A percentile compares a stretch with the other conserved stretches of the same genome.
phyloP scores from a whole-genome alignment of 2,329 filamentous ascomycete species.

The Cephalotrichum gorgonifer region DNA sequence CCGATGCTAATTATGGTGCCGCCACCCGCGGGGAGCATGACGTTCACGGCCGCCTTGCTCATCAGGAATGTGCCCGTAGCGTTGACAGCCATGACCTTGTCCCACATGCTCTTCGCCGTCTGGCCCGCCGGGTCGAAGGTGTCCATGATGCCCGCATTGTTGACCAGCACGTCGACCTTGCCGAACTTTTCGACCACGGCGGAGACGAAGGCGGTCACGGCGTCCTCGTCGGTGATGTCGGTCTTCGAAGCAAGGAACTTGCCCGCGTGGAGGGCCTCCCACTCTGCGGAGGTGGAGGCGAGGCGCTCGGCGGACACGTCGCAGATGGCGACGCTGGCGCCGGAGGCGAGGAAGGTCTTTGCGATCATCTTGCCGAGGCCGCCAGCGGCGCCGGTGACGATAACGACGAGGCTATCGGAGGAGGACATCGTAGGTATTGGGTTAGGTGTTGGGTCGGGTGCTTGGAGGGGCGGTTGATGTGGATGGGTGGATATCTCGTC shows the following conservation, averaged over 20 bases:
- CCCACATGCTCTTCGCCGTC: slow-evolving; percentile 34
- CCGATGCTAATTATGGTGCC: slow-evolving; percentile 43
- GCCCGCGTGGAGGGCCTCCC: not conserved
- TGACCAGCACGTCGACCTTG: slow-evolving; percentile 42
- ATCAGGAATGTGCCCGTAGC: slow-evolving; percentile 43
- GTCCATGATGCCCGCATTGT: slow-evolving; percentile 49
- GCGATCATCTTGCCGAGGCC: slow-evolving; percentile 34
- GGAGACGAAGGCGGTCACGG: slow-evolving; percentile 1
- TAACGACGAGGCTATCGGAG: slow-evolving; percentile 23
- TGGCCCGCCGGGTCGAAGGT: slow-evolving; percentile 40
- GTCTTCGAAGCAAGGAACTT: slow-evolving; percentile 1
- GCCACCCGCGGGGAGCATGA: slow-evolving; percentile 15
- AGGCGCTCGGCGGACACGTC: slow-evolving; percentile 2
- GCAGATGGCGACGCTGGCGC: slow-evolving; percentile 10
- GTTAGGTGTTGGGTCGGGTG: too few species aligned
- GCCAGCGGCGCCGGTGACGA: slow-evolving; percentile 32
- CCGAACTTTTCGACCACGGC: slow-evolving; percentile 12
- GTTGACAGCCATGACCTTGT: slow-evolving; percentile 44
- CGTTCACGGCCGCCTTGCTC: slow-evolving; percentile 36
- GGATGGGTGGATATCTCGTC: too few species aligned
- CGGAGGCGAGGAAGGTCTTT: slow-evolving; percentile 28
- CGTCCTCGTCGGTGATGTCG: slow-evolving; percentile 5
- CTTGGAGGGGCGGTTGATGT: too few species aligned
- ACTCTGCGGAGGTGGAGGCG: not conserved
- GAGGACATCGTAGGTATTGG: slow-evolving; percentile 7